These are phyloP conservation scores for Boletus reticuloceps DNA, from an alignment of 768 basidiomycete species.

Conservation along the genomic window DNA sequence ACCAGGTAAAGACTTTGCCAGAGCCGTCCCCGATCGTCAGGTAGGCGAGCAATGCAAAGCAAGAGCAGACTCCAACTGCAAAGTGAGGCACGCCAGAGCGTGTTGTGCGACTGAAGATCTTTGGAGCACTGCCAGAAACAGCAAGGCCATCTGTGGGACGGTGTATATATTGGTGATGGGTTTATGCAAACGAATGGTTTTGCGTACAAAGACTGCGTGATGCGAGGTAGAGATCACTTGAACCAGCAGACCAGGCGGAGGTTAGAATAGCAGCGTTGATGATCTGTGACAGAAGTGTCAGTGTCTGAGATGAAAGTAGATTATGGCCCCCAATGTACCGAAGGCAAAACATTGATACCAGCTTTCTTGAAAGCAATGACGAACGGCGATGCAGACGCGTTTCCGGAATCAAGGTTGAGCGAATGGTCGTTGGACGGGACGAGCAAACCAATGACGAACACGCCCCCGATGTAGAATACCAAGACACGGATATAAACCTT, in stretches of 20 bases:
- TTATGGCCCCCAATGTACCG: background rate
- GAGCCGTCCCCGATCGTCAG: conserved; percentile 37
- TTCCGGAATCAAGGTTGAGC: conserved; percentile 27
- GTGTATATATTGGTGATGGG: background rate
- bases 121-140: conserved; percentile 50
- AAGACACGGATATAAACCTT: conserved; percentile 2
- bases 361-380: background rate
- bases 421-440: background rate
- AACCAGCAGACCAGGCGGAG: conserved; percentile 5
- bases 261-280: conserved; percentile 5
- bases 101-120: conserved; percentile 43
- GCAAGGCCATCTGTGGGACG: conserved; percentile 50
- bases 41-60: conserved; percentile 39
- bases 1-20: conserved; percentile 43
- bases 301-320: background rate
- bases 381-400: conserved; percentile 8
- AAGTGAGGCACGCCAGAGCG: conserved; percentile 45
- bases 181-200: background rate
- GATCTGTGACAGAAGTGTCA: background rate
- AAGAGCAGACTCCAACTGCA: conserved; percentile 28
- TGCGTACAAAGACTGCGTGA: conserved; percentile 3
- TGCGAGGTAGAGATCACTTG: conserved; percentile 2
- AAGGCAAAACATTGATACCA: background rate
- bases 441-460: conserved; percentile 2
- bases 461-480: conserved; percentile 4